Base-by-base conservation (phyloP, 139 green algal genomes). In the Zygnema cylindricum region DNA sequence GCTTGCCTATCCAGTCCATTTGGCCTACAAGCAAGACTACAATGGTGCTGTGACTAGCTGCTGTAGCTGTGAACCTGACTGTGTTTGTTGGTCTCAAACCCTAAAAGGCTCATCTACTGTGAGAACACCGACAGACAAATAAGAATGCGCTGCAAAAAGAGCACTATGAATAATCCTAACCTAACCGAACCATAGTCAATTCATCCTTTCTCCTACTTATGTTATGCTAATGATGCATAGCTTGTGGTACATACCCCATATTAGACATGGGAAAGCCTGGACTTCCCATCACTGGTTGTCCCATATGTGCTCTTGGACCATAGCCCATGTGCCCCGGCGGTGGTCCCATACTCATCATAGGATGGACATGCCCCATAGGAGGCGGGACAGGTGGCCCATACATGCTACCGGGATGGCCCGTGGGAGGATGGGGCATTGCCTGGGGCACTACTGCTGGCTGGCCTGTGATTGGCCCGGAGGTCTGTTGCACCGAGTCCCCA, bases 201-300 rank as follows among this genome's bases (percentile, higher is more conserved):
- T n/a, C n/a, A n/a, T n/a, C n/a, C n/a, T n/a, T n/a, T n/a, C n/a
- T n/a, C n/a, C n/a, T n/a, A n/a, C n/a, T n/a, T n/a, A n/a, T n/a
- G n/a, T n/a, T n/a, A n/a, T n/a, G n/a, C n/a, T 41, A 85, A 11
- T 55, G 77, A 85, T 85, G 77, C 77, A 85, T 85, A 16, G 77
- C 77, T 82, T 43, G 77, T 54, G 42, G 35, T 43, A 85, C 77
- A 77, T 85, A 85, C 11, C 43, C 77, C 77, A 85, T 85, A 3
- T 87, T 63, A 69, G 40, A 69, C 32, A 87, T 85, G 63, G 81
- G 81, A 22, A 87, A 86, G 16, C 81, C 81, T 3, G 81, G 63
- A 7, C 43, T 54, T 22, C 75, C 41, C 84, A 89, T 89, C 77
- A 89, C 75, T 1, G 84, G 33, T 3, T 43, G 76, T 0, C 39